Percentiles rank a stretch among this genome's conserved stretches.
Conservation (phyloP, 129 eudicot genomes). For the Arctium minus region DNA sequence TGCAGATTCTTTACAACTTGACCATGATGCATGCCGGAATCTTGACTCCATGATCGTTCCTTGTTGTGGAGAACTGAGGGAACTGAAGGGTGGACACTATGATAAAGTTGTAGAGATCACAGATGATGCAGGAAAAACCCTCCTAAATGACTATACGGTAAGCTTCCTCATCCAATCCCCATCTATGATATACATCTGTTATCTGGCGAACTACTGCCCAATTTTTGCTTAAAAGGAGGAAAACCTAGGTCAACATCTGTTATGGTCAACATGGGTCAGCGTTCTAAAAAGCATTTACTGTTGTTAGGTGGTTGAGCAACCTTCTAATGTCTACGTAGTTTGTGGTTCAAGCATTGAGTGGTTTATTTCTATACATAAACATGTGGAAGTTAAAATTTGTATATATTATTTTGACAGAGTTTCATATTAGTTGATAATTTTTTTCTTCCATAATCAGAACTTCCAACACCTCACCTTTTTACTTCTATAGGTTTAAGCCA, state of each 20-base stretch:
- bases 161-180: slow-evolving; percentile 11
- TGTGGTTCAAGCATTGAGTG: neutral
- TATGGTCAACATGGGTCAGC: neutral
- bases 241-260: no score
- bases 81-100: slow-evolving; percentile 65
- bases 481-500: neutral
- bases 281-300: neutral
- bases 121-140: slow-evolving; percentile 84
- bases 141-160: slow-evolving; percentile 71
- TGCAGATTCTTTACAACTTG: slow-evolving; percentile 86
- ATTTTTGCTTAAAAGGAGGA: neutral
- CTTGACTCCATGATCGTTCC: slow-evolving; percentile 88
- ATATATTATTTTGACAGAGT: neutral
- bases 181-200: neutral
- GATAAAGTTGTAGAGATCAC: slow-evolving; percentile 83
- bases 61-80: slow-evolving; percentile 77
- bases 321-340: neutral
- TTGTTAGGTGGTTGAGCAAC: neutral
- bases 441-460: neutral
- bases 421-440: neutral
- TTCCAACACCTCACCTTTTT: neutral
- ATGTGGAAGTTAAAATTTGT: neutral
- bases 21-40: slow-evolving; percentile 73
- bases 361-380: neutral
- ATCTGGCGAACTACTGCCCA: neutral